Evolutionary conservation across 371 early-diverging fungal genomes (phyloP), one percentile per base, ranked within the genome.

Genomic region (Mortierella sp.): DNA sequence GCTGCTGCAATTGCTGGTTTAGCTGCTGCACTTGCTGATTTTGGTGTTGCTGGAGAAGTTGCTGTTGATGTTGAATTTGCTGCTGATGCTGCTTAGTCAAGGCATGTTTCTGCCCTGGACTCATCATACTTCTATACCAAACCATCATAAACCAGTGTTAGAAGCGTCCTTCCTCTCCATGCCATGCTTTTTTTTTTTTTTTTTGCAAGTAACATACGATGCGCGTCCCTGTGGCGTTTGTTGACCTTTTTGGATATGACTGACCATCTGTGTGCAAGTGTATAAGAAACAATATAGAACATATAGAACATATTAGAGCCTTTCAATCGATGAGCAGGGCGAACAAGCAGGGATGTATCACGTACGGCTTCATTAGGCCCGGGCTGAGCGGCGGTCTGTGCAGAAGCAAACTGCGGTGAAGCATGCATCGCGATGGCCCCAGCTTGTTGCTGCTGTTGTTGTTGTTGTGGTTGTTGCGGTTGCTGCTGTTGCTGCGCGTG

Each of bases 371-470:
- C 72, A 30, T 23, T 54, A 15, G 63, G 31, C 26, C 57, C 57
- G 17, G 43, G 26, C 31, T 60, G 60, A 23, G 12, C 42, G 9
- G 30, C 51, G 30, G 60, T 43, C 47, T 71, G 72, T n/a, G 72
- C 57, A 7, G 65, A 27, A 21, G 65, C 31, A 42, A 71, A 64
- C 60, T 71, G 72, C 27, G 75, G 75, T 7, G 67, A 67, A 2
- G 61, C 61, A 41, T 73, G 63, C 52, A 63, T 56, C 12, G 60
- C 39, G 17, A 61, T 39, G 21, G 42, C 48, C 17, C 56, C 67
- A 4, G 55, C 43, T 43, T 69, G 70, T 27, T 59, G 57, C 30
- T 55, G 28, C n/a, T 56, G 54, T n/a, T 72, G 79, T 14, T 47
- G n/a, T n/a, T n/a, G n/a, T n/a, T n/a, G n/a, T n/a, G n/a, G n/a